phyloP scores from a whole-genome alignment of 768 basidiomycete species.

The Serpula lacrymans region DNA sequence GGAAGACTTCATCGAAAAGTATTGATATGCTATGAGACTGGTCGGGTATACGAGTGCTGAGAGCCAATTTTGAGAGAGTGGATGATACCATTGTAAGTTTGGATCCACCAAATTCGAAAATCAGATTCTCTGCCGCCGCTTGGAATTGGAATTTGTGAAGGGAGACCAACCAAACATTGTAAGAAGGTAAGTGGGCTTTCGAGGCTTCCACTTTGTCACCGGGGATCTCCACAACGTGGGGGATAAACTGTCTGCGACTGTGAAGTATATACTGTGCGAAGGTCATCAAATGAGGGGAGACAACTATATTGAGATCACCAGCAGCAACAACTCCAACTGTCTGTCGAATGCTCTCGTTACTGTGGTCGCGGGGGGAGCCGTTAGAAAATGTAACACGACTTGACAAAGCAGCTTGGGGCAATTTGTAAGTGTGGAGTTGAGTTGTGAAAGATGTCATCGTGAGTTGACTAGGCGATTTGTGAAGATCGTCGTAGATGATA shows the following conservation, averaged over 20 bases:
- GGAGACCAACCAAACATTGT: slow-evolving; percentile 37
- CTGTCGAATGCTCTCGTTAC: slow-evolving; percentile 15
- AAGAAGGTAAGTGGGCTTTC: slow-evolving; percentile 17
- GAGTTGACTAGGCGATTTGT: slow-evolving; percentile 14
- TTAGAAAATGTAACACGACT: neutral
- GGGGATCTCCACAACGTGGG: slow-evolving; percentile 1
- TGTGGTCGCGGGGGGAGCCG: slow-evolving; percentile 9
- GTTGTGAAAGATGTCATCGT: slow-evolving; percentile 10
- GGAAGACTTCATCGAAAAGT: slow-evolving; percentile 46
- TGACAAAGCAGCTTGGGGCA: slow-evolving; percentile 10
- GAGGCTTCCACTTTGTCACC: slow-evolving; percentile 1
- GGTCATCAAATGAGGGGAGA: slow-evolving; percentile 57
- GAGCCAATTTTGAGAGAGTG: slow-evolving; percentile 19
- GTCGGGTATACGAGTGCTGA: slow-evolving; percentile 3
- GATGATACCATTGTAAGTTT: slow-evolving; percentile 37
- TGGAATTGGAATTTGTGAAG: slow-evolving; percentile 48
- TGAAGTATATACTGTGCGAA: slow-evolving; percentile 58
- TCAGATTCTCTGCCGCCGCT: slow-evolving; percentile 68
- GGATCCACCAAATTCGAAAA: slow-evolving; percentile 55
- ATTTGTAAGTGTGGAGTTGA: slow-evolving; percentile 16
- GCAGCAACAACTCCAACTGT: slow-evolving; percentile 32
- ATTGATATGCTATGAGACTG: no score
- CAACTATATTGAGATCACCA: slow-evolving; percentile 37
- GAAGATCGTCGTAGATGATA: slow-evolving; percentile 14
- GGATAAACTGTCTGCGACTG: slow-evolving; percentile 37